Evolutionary conservation across 2,329 filamentous ascomycete genomes (phyloP).

Genomic region (Albophoma yamanashiensis): DNA sequence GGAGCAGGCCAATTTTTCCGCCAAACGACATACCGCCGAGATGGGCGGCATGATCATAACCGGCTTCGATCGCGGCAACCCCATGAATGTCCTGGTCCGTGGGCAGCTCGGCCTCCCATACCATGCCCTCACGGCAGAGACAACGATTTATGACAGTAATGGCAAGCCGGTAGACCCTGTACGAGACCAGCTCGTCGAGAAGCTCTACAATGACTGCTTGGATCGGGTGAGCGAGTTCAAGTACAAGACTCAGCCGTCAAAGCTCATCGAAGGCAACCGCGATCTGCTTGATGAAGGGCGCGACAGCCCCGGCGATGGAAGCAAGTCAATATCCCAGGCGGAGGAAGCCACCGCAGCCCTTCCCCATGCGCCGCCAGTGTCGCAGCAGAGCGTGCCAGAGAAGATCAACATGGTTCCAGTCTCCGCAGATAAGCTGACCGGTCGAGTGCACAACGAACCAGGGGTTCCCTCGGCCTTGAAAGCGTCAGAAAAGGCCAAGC

Average conservation of each 20-base stretch:
- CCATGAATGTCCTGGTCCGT: constrained; percentile 80
- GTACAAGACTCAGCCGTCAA: constrained; percentile 58
- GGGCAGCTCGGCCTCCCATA: constrained; percentile 83
- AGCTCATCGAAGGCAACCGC: constrained; percentile 72
- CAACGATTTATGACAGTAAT: constrained; percentile 81
- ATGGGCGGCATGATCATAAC: constrained; percentile 99
- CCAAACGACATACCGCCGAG: constrained; percentile 69
- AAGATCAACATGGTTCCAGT: constrained; percentile 50
- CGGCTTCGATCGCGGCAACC: constrained; percentile 91
- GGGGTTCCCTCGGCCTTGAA: constrained; percentile 59
- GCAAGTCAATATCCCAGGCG: constrained; percentile 57
- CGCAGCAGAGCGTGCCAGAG: constrained; percentile 41
- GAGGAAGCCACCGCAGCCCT: constrained; percentile 60
- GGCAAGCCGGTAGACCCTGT: constrained; percentile 67
- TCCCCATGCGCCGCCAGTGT: constrained; percentile 40
- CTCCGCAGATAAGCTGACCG: constrained; percentile 58
- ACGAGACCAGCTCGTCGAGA: constrained; percentile 76
- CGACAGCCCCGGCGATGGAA: constrained; percentile 61
- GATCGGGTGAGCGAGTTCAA: constrained; percentile 88
- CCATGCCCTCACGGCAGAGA: constrained; percentile 67
- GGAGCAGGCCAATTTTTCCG: constrained; percentile 41
- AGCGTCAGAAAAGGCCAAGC: constrained; percentile 64
- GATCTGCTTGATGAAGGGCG: constrained; percentile 73
- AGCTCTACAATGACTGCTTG: constrained; percentile 87
- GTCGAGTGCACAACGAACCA: constrained; percentile 60